Base-by-base conservation (phyloP, 371 early-diverging fungal genomes). In the Mycotypha africana region DNA sequence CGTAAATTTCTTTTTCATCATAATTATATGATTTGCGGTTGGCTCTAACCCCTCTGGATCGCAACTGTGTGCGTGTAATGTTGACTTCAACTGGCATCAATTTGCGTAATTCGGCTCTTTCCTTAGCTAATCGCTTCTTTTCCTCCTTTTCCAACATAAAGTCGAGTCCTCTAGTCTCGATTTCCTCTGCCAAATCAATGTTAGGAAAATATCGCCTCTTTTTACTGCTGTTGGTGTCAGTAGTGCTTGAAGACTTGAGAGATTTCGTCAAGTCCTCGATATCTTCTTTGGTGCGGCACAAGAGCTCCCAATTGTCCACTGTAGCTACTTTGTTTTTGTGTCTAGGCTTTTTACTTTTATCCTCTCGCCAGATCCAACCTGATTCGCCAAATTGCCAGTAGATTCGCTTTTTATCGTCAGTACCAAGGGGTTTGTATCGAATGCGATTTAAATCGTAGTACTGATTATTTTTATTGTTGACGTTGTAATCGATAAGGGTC, bases 331-430 rank as follows among this genome's bases (percentile, higher is more conserved):
- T n/a, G n/a, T n/a, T n/a, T n/a, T n/a, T n/a, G n/a, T n/a, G n/a
- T 33, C 28, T 28, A 8, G 5, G 8, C 28, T 60, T 67, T 5
- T 33, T 31, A 4, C 46, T 45, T 11, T 17, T 24, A 16, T 53
- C 53, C 49, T 60, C 62, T 20, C 65, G 49, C 68, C 68, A 67
- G 16, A 67, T n/a, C 53, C 59, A 60, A 11, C 61, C 33, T 4
- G 62, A 56, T 28, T 63, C 62, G 38, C 68, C 68, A 58, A 67
- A 67, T 42, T 64, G 65, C 58, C 59, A 67, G 47, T 67, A 67
- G 10, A 35, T 42, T n/a, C 61, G 44, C 11, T 56, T 61, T 25
- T 61, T 50, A 14, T 48, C 45, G 24, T 67, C 68, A 3, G 25
- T 49, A 2, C 68, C 68, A 4, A 64, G 35, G 8, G 68, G 65